A percentile compares a stretch with the other conserved stretches of the same genome.
Conservation (phyloP, 2,329 filamentous ascomycete genomes). For the Rhynchosporium agropyri region DNA sequence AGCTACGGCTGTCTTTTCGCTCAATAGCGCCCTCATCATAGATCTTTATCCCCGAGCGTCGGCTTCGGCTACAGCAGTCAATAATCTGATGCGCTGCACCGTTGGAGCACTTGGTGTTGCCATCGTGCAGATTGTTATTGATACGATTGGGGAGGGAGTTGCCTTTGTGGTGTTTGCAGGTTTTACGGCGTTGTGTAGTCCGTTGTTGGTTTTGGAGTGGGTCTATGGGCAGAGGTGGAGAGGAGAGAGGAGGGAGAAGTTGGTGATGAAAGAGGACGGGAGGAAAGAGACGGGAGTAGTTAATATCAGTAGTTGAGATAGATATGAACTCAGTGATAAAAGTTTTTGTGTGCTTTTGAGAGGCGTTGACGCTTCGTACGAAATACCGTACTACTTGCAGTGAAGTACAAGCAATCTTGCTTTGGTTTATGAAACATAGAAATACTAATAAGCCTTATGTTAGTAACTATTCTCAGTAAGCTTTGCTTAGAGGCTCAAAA, state of each 20-base stretch:
- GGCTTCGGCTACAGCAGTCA: slow-evolving; percentile 43
- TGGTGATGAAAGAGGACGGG: slow-evolving; percentile 21
- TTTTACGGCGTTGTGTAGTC: slow-evolving; percentile 24
- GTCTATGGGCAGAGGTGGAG: slow-evolving; percentile 32
- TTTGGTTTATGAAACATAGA: too few species aligned
- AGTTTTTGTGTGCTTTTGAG: neutral
- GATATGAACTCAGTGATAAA: neutral
- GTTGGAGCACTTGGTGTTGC: slow-evolving; percentile 41
- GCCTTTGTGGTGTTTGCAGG: slow-evolving; percentile 30
- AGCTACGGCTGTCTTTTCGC: slow-evolving; percentile 43
- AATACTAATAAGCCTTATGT: too few species aligned
- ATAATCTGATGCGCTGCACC: slow-evolving; percentile 43
- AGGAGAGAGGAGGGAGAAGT: slow-evolving; percentile 24
- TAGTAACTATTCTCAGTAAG: too few species aligned
- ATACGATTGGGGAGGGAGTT: slow-evolving; percentile 29
- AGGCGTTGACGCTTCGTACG: neutral
- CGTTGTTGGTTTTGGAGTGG: slow-evolving; percentile 31
- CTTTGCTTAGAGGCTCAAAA: too few species aligned
- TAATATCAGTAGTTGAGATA: slow-evolving; percentile 10
- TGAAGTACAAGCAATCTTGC: too few species aligned
- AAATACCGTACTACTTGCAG: too few species aligned
- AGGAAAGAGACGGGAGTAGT: slow-evolving; percentile 23
- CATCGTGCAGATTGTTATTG: slow-evolving; percentile 34
- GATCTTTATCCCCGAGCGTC: slow-evolving; percentile 42
- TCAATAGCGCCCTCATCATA: slow-evolving; percentile 43